phyloP scores from a whole-genome alignment of 164 flowering plant genomes.

The Liquidambar formosana region DNA sequence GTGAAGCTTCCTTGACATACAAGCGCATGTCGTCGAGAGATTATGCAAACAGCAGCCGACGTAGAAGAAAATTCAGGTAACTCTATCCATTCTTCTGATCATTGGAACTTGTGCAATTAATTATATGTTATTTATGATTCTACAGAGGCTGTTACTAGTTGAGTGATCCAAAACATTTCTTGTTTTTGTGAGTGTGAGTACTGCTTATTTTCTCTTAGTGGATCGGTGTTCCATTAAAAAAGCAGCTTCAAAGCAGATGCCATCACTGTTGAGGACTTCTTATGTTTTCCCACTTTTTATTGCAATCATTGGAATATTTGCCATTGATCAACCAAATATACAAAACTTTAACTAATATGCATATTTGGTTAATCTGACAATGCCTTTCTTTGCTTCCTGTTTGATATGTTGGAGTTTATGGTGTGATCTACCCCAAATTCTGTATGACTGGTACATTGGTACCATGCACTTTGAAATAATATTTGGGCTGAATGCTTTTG shows the following conservation, averaged over 20 bases:
- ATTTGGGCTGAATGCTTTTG: conserved; percentile 12
- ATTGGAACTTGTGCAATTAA: neutral
- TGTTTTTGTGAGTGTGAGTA: no score
- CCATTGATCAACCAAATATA: neutral
- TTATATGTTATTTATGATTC: neutral
- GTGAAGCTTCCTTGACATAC: conserved; percentile 47
- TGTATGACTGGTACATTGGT: neutral
- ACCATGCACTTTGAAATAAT: neutral
- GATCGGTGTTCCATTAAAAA: no score
- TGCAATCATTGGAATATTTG: neutral
- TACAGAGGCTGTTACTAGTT: neutral
- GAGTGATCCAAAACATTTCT: neutral
- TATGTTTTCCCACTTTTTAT: neutral
- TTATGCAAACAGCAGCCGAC: conserved; percentile 17
- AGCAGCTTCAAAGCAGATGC: neutral
- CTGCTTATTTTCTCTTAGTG: no score
- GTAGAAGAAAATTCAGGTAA: conserved; percentile 52
- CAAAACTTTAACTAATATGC: no score
- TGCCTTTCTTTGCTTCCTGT: neutral
- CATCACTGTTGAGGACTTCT: neutral
- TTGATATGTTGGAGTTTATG: neutral
- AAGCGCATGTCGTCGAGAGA: conserved; percentile 54
- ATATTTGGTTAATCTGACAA: no score
- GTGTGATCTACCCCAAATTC: neutral
- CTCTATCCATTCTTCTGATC: neutral